Percentiles rank a stretch among this genome's conserved stretches.
Evolutionary conservation across 2,329 filamentous ascomycete genomes (phyloP).

Genomic region (Aciculosporium take): DNA sequence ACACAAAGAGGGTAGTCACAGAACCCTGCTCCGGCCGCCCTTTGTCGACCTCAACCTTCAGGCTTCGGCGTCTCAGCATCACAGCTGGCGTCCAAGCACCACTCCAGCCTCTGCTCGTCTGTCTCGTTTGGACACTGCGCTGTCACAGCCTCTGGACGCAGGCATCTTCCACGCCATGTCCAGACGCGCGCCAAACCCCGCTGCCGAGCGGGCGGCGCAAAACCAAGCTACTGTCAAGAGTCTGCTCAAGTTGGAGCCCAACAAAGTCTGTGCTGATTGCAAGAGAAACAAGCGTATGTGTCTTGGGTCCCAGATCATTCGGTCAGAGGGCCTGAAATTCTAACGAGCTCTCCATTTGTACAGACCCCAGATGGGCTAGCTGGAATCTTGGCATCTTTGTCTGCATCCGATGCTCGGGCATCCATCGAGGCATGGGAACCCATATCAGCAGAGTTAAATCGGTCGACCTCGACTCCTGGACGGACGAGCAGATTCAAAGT

Average conservation of each 20-base stretch:
- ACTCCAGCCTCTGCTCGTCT: background rate
- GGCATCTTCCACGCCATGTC: constrained; percentile 44
- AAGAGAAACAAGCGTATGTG: constrained; percentile 91
- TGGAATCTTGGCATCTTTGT: constrained; percentile 97
- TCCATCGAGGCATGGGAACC: constrained; percentile 96
- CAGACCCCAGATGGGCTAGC: constrained; percentile 95
- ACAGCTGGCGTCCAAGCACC: background rate
- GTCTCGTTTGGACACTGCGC: constrained; percentile 7
- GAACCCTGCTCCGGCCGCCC: no score
- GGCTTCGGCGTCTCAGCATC: background rate
- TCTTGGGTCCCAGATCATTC: background rate
- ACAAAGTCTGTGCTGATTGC: constrained; percentile 97
- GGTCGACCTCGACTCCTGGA: constrained; percentile 96
- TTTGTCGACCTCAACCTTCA: background rate
- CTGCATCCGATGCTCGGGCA: constrained; percentile 96
- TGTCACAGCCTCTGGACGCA: background rate
- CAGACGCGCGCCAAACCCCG: constrained; percentile 60
- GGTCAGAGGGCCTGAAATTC: background rate
- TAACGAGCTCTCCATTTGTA: constrained; percentile 3
- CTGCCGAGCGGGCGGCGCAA: constrained; percentile 76
- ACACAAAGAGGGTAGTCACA: no score
- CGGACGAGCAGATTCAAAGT: constrained; percentile 91
- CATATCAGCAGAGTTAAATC: constrained; percentile 98
- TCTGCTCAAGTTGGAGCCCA: constrained; percentile 82
- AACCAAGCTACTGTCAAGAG: constrained; percentile 91